Conservation (phyloP, 768 basidiomycete species). For the Leucogyrophana mollusca region DNA sequence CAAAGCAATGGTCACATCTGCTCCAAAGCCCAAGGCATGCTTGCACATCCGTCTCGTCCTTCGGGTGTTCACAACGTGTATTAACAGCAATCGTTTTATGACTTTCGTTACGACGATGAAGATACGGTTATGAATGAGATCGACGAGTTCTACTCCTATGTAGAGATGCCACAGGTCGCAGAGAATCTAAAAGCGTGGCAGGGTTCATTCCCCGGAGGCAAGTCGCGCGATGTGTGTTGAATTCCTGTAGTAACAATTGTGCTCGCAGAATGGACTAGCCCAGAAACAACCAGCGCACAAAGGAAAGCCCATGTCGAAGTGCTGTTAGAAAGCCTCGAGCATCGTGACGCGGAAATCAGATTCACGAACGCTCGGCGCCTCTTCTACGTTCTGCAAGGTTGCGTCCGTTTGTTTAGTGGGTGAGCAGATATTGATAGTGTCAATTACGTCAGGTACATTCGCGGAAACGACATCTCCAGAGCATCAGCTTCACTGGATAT, state of each 20-base stretch:
- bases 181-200: slow-evolving; percentile 89
- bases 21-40: slow-evolving; percentile 73
- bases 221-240: slow-evolving; percentile 17
- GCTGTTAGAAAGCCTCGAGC: slow-evolving; percentile 85
- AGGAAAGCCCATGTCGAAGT: slow-evolving; percentile 75
- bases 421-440: slow-evolving; percentile 10
- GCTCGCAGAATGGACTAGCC: slow-evolving; percentile 72
- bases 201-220: slow-evolving; percentile 77
- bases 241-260: slow-evolving; percentile 2
- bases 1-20: slow-evolving; percentile 66
- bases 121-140: slow-evolving; percentile 95
- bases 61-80: slow-evolving; percentile 16
- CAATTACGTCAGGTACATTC: slow-evolving; percentile 67
- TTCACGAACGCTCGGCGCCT: slow-evolving; percentile 85
- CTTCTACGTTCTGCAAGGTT: slow-evolving; percentile 92
- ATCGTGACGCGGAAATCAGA: slow-evolving; percentile 78
- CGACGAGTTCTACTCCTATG: slow-evolving; percentile 97
- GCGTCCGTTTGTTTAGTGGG: slow-evolving; percentile 1
- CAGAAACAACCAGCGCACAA: slow-evolving; percentile 48
- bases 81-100: slow-evolving; percentile 78
- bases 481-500: slow-evolving; percentile 94
- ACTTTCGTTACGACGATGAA: slow-evolving; percentile 95
- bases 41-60: slow-evolving; percentile 4
- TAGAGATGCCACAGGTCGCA: slow-evolving; percentile 88
- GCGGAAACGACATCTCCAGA: slow-evolving; percentile 90